phyloP scores from a whole-genome alignment of 169 alveolate genomes.

The Cryptosporidium viatorum region DNA sequence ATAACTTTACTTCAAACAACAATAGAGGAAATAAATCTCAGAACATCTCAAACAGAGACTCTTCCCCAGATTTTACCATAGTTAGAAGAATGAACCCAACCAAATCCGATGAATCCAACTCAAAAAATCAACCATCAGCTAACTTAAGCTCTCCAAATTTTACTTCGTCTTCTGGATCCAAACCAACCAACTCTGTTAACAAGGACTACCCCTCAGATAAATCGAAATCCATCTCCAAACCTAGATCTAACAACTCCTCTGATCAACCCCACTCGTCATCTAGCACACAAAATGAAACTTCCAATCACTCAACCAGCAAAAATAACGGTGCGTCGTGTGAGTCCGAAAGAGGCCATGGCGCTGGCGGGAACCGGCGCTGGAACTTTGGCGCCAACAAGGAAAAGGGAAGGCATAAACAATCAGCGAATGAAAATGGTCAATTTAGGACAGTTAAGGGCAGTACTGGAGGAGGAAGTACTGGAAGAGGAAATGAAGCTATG shows the following conservation, averaged over 20 bases:
- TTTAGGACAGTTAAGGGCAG: constrained; percentile 15
- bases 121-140: not conserved
- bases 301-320: not conserved
- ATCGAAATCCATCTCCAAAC: not conserved
- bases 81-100: constrained; percentile 33
- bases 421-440: not conserved
- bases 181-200: not conserved
- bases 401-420: constrained; percentile 24
- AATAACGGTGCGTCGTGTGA: not conserved
- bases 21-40: constrained; percentile 2
- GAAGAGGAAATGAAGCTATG: not conserved
- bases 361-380: constrained; percentile 31
- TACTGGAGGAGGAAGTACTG: not conserved
- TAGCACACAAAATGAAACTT: not conserved
- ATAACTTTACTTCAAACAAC: not conserved
- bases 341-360: not conserved
- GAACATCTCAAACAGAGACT: constrained; percentile 36
- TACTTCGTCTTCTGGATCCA: not conserved
- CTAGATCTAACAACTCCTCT: not conserved
- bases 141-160: not conserved
- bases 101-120: not conserved
- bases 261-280: constrained; percentile 20
- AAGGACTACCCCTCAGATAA: not conserved
- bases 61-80: constrained; percentile 61
- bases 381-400: constrained; percentile 25